Evolutionary conservation across 352 stramenopile genomes (phyloP).

Genomic region (Globisporangium nunn): DNA sequence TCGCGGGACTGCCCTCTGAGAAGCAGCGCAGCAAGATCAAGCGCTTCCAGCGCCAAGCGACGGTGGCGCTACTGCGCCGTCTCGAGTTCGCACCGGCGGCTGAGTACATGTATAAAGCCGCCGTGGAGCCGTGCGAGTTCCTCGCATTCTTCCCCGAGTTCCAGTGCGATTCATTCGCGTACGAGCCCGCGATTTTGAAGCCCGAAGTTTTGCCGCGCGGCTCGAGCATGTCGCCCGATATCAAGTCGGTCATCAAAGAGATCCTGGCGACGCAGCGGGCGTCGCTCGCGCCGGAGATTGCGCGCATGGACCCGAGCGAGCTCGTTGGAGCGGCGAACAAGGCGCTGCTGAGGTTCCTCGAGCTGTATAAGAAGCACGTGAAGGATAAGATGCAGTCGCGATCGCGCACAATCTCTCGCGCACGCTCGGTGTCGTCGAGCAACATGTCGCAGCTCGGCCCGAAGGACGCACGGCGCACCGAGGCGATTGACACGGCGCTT

Average conservation of each 20-base stretch:
- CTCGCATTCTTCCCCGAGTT: slow-evolving; percentile 83
- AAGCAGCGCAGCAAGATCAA: slow-evolving; percentile 87
- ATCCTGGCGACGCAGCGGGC: slow-evolving; percentile 39
- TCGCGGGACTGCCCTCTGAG: slow-evolving; percentile 57
- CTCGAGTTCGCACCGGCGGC: slow-evolving; percentile 73
- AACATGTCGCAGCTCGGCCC: slow-evolving; percentile 15
- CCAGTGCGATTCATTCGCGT: slow-evolving; percentile 76
- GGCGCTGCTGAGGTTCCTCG: slow-evolving; percentile 73
- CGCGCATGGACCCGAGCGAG: slow-evolving; percentile 42
- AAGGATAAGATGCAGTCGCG: slow-evolving; percentile 56
- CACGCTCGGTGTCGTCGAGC: slow-evolving; percentile 26
- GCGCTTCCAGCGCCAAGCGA: slow-evolving; percentile 81
- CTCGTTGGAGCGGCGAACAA: slow-evolving; percentile 58
- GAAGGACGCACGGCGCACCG: slow-evolving; percentile 66
- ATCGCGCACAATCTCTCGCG: slow-evolving; percentile 26
- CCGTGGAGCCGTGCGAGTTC: slow-evolving; percentile 81
- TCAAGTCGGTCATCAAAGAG: slow-evolving; percentile 70
- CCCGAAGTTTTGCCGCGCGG: slow-evolving; percentile 77
- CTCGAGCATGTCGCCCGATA: slow-evolving; percentile 63
- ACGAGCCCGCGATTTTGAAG: slow-evolving; percentile 77
- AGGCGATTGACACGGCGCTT: slow-evolving; percentile 82
- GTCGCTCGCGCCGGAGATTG: slow-evolving; percentile 51
- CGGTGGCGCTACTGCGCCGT: slow-evolving; percentile 63
- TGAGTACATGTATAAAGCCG: slow-evolving; percentile 84
- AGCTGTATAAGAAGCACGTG: slow-evolving; percentile 77